Percentiles rank a stretch among this genome's conserved stretches.
phyloP scores from a whole-genome alignment of 257 asterid species.

The Osmanthus fragrans region DNA sequence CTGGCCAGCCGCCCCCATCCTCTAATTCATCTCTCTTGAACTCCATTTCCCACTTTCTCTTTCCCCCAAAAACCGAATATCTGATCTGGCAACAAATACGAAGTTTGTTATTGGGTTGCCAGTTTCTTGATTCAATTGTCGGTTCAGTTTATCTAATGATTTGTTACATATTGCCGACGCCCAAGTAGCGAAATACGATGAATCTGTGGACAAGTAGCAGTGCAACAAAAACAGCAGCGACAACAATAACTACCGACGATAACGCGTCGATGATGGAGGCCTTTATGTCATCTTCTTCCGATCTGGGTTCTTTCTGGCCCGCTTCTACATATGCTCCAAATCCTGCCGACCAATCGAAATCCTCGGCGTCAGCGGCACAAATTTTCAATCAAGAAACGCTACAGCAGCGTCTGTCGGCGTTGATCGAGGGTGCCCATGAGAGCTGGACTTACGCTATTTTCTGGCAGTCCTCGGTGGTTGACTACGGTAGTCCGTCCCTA shows the following conservation, averaged over 20 bases:
- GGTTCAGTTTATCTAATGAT: conserved; percentile 26
- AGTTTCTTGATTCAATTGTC: neutral
- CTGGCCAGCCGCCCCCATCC: conserved; percentile 19
- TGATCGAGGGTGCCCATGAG: conserved; percentile 74
- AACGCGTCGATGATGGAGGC: conserved; percentile 44
- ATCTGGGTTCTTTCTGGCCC: conserved; percentile 57
- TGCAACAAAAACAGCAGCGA: conserved; percentile 21
- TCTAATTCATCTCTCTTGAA: too few relatives aligned
- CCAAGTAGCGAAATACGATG: conserved; percentile 17
- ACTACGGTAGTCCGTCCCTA: conserved; percentile 41
- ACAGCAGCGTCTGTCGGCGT: conserved; percentile 68
- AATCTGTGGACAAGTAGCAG: conserved; percentile 32
- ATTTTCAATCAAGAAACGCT: conserved; percentile 65
- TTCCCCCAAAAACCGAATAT: neutral
- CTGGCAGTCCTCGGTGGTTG: conserved; percentile 72
- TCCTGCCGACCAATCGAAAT: conserved; percentile 1
- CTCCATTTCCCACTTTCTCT: neutral
- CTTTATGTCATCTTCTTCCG: conserved; percentile 47
- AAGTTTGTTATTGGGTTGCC: neutral
- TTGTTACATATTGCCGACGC: conserved; percentile 21
- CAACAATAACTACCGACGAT: conserved; percentile 25
- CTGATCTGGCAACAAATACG: neutral
- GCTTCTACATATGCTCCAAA: conserved; percentile 24
- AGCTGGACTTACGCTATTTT: conserved; percentile 91
- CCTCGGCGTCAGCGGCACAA: conserved; percentile 21